phyloP scores from a whole-genome alignment of 805 yeast genomes.

The Cyberlindnera euphorbiae region DNA sequence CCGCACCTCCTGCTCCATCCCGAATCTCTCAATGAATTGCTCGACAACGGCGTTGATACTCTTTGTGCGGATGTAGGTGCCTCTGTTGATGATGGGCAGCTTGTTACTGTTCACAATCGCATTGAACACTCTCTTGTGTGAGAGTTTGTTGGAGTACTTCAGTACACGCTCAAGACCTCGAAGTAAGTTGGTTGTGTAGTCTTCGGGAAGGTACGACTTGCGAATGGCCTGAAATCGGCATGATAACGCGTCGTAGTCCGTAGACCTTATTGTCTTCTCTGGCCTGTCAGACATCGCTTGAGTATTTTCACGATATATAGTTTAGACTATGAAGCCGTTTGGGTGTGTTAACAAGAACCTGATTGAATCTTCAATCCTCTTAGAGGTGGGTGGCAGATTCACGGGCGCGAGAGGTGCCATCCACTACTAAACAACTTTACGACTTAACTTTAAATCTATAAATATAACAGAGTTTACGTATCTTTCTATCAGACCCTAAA shows the following conservation, averaged over 20 bases:
- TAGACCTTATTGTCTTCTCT: constrained; percentile 26
- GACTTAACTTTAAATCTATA: too few species aligned
- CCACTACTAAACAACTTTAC: too few species aligned
- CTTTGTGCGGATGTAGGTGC: constrained; percentile 58
- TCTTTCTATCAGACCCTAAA: constrained; percentile 25
- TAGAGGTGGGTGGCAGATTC: too few species aligned
- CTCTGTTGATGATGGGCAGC: constrained; percentile 64
- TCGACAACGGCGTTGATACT: constrained; percentile 45
- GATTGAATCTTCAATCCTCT: too few species aligned
- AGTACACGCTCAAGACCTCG: constrained; percentile 20
- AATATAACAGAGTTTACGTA: too few species aligned
- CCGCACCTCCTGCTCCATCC: constrained; percentile 33
- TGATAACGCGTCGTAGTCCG: constrained; percentile 70
- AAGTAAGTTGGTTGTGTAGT: constrained; percentile 15
- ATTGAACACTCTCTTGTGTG: constrained; percentile 17
- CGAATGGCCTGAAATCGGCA: constrained; percentile 52
- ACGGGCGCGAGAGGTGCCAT: too few species aligned
- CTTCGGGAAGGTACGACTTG: constrained; percentile 44
- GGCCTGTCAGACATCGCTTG: neutral
- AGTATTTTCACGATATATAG: neutral
- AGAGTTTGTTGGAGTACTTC: constrained; percentile 19
- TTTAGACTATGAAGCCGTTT: too few species aligned
- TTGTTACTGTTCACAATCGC: constrained; percentile 16
- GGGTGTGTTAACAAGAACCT: too few species aligned
- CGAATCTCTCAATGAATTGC: constrained; percentile 33